A percentile compares a stretch with the other conserved stretches of the same genome.
Evolutionary conservation across 768 basidiomycete species (phyloP).

Genomic region (Amanita thiersii): DNA sequence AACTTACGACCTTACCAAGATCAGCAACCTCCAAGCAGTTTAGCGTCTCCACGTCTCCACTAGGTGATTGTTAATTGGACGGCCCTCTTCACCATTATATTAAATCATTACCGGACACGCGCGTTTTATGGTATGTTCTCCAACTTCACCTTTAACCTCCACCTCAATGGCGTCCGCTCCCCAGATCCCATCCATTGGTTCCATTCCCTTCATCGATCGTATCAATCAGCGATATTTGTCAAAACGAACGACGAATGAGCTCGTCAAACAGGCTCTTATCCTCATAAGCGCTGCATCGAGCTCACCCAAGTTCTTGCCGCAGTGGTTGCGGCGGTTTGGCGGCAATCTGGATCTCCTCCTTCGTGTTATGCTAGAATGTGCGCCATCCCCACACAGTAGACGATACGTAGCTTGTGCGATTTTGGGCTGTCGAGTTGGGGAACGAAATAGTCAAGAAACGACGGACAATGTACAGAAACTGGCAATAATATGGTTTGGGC

Average conservation of each 20-base stretch:
- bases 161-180: neutral
- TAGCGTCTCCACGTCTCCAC: no score
- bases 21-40: no score
- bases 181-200: conserved; percentile 6
- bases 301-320: conserved; percentile 2
- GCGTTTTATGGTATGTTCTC: conserved; percentile 1
- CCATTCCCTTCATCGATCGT: conserved; percentile 4
- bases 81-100: no score
- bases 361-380: conserved; percentile 4
- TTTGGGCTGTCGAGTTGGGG: neutral
- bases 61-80: no score
- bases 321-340: conserved; percentile 4
- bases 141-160: neutral
- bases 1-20: no score
- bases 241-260: conserved; percentile 3
- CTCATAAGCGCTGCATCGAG: neutral
- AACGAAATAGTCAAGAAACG: conserved; percentile 2
- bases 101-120: no score
- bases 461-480: conserved; percentile 6
- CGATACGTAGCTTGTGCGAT: conserved; percentile 8
- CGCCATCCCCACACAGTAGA: neutral
- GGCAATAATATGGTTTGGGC: conserved; percentile 4
- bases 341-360: conserved; percentile 3
- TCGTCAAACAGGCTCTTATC: conserved; percentile 3
- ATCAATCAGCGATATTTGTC: conserved; percentile 5